phyloP scores from a whole-genome alignment of 2,329 filamentous ascomycete species.

The Xylariomycetidae sp. region DNA sequence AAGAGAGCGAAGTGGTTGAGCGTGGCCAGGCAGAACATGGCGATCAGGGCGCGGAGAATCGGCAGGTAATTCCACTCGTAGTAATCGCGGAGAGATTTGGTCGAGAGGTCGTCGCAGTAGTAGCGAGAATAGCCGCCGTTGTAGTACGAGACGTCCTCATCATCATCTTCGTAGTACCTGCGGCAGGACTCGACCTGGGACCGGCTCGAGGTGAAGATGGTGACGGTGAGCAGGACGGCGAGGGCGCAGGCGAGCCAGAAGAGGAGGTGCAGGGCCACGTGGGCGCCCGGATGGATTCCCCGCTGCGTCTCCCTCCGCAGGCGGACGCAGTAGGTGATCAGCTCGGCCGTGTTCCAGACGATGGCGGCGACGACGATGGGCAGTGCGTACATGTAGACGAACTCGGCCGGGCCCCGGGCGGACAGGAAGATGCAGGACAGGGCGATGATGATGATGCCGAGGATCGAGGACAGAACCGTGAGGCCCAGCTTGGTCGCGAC shows the following conservation, averaged over 20 bases:
- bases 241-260: slow-evolving; percentile 23
- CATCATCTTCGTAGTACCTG: slow-evolving; percentile 2
- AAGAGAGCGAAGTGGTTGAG: slow-evolving; percentile 82
- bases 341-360: slow-evolving; percentile 24
- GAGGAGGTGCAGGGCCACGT: slow-evolving; percentile 23
- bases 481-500: slow-evolving; percentile 19
- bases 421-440: slow-evolving; percentile 17
- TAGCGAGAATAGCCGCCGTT: slow-evolving; percentile 2
- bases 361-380: slow-evolving; percentile 19
- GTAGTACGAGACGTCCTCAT: slow-evolving; percentile 8
- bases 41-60: slow-evolving; percentile 52
- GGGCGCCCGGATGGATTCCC: slow-evolving; percentile 27
- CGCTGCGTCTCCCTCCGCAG: slow-evolving; percentile 17
- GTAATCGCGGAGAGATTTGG: slow-evolving; percentile 5
- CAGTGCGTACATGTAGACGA: slow-evolving; percentile 12
- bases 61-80: slow-evolving; percentile 14
- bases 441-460: slow-evolving; percentile 20
- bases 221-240: slow-evolving; percentile 14
- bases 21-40: slow-evolving; percentile 70
- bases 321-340: slow-evolving; percentile 23
- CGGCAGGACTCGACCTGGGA: slow-evolving; percentile 3
- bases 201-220: slow-evolving; percentile 3
- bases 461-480: slow-evolving; percentile 13
- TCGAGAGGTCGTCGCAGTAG: slow-evolving; percentile 12
- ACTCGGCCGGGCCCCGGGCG: slow-evolving; percentile 2